Evolutionary conservation across 2,329 filamentous ascomycete genomes (phyloP).

Genomic region (Tetracladium maxilliforme): DNA sequence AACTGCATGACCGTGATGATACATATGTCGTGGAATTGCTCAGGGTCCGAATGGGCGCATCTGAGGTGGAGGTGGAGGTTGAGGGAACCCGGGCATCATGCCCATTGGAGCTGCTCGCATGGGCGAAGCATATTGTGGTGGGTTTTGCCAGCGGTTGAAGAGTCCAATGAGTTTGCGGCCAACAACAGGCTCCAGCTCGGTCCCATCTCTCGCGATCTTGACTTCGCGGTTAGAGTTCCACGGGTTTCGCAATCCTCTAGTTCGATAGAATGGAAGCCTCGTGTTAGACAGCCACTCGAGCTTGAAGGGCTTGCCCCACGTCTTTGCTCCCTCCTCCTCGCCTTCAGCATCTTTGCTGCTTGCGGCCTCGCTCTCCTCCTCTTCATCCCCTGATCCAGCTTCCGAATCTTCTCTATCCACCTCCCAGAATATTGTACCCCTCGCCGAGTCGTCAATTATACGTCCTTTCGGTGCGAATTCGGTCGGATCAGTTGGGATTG

Average conservation of each 20-base stretch:
- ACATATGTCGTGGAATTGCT: too few species aligned
- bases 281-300: slow-evolving; percentile 81
- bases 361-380: slow-evolving; percentile 27
- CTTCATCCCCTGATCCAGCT: slow-evolving; percentile 20
- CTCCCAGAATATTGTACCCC: slow-evolving; percentile 98
- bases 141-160: slow-evolving; percentile 47
- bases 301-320: slow-evolving; percentile 83
- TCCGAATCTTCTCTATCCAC: slow-evolving; percentile 46
- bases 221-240: slow-evolving; percentile 95
- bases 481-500: slow-evolving; percentile 66
- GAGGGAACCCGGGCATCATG: slow-evolving; percentile 21
- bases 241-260: slow-evolving; percentile 73
- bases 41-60: slow-evolving; percentile 19
- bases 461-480: slow-evolving; percentile 66
- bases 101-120: too few species aligned
- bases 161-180: slow-evolving; percentile 64
- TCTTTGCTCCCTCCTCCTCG: slow-evolving; percentile 30
- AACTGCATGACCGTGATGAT: too few species aligned
- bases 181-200: slow-evolving; percentile 74
- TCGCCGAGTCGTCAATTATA: slow-evolving; percentile 82
- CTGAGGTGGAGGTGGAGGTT: too few species aligned
- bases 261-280: slow-evolving; percentile 76
- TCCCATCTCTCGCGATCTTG: slow-evolving; percentile 90
- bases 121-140: too few species aligned
- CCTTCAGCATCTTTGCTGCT: slow-evolving; percentile 6